Percentiles rank a stretch among this genome's conserved stretches.
Evolutionary conservation across 2,329 filamentous ascomycete genomes (phyloP).

Genomic region (Ophiosphaerella korrae): DNA sequence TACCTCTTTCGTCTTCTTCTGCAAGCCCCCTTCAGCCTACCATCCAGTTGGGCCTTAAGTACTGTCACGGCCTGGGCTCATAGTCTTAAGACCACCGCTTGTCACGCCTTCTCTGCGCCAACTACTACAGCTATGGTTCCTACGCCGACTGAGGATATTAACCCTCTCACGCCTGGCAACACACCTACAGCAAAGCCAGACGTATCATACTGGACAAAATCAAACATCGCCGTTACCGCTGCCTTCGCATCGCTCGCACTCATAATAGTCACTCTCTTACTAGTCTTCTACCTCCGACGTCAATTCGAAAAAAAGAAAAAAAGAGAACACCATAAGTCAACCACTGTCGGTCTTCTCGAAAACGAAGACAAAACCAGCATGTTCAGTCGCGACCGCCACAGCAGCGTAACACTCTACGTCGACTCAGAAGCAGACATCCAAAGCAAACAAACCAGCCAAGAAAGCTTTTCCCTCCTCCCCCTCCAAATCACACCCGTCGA

Average conservation of each 20-base stretch:
- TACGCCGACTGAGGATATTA: constrained; percentile 23
- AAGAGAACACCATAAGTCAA: constrained; percentile 21
- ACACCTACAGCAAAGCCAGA: constrained; percentile 11
- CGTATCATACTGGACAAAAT: constrained; percentile 28
- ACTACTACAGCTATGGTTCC: constrained; percentile 28
- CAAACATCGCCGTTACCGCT: constrained; percentile 32
- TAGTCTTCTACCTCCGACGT: constrained; percentile 28
- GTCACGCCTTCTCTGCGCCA: background rate
- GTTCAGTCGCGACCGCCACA: constrained; percentile 37
- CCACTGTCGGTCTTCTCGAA: constrained; percentile 31
- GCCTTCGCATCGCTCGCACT: constrained; percentile 33
- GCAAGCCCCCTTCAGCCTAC: constrained; percentile 11
- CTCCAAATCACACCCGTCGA: constrained; percentile 34
- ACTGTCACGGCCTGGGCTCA: constrained; percentile 3
- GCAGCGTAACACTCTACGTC: constrained; percentile 38
- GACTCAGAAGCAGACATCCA: constrained; percentile 25
- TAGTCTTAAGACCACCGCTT: background rate
- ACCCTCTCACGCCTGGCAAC: constrained; percentile 12
- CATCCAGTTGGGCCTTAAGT: constrained; percentile 3
- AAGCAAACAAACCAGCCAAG: constrained; percentile 26
- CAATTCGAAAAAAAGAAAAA: constrained; percentile 35
- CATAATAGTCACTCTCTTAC: constrained; percentile 20
- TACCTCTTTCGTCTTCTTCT: constrained; percentile 13
- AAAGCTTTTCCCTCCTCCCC: constrained; percentile 32
- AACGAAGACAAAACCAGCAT: constrained; percentile 40